Conservation (phyloP, 2,329 filamentous ascomycete genomes). For the Alternaria arbusti region DNA sequence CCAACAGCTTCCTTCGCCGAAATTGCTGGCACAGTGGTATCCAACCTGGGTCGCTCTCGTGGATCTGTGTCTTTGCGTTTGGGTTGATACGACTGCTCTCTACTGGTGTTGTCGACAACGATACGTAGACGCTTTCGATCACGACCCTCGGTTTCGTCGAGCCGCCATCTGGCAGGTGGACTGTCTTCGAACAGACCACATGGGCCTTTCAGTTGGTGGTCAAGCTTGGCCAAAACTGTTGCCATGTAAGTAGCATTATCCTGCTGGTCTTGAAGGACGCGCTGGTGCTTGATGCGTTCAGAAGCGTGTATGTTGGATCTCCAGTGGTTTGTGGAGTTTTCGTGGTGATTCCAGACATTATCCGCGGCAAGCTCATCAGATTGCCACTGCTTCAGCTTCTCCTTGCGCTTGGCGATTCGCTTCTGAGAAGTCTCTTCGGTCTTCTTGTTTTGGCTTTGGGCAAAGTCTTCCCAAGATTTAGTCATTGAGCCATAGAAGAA, state of each 20-base stretch:
- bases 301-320: constrained; percentile 93
- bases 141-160: constrained; percentile 93
- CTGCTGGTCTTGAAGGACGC: constrained; percentile 88
- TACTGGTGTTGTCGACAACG: constrained; percentile 73
- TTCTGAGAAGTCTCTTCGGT: constrained; percentile 76
- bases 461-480: constrained; percentile 87
- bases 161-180: constrained; percentile 77
- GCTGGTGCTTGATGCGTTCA: constrained; percentile 89
- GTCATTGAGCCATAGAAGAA: constrained; percentile 84
- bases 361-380: constrained; percentile 71
- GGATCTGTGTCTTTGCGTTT: constrained; percentile 74
- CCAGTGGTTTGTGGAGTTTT: constrained; percentile 87
- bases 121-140: constrained; percentile 93
- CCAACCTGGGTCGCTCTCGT: constrained; percentile 55
- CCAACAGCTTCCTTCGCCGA: constrained; percentile 38
- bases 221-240: constrained; percentile 77
- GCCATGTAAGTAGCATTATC: constrained; percentile 83
- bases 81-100: constrained; percentile 79
- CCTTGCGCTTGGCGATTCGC: constrained; percentile 76
- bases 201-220: constrained; percentile 77
- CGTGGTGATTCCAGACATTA: constrained; percentile 78
- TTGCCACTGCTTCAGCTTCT: constrained; percentile 82
- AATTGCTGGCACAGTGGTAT: constrained; percentile 50
- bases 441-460: constrained; percentile 77
- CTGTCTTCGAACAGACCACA: constrained; percentile 79